Evolutionary conservation across 2,329 filamentous ascomycete species (phyloP).

Genomic region (Cercospora sojina): DNA sequence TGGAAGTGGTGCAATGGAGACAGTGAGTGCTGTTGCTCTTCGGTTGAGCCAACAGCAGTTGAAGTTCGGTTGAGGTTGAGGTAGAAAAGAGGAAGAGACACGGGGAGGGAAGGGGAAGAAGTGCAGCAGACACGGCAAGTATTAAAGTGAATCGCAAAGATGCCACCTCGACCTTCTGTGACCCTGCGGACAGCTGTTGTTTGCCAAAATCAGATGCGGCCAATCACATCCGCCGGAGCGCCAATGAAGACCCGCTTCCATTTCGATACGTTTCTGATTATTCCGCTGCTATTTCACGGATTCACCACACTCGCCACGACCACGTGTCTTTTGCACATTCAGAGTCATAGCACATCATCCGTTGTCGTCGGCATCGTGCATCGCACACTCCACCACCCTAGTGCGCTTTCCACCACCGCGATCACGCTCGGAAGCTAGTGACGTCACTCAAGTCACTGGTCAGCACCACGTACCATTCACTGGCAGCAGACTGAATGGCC

Average conservation of each 20-base stretch:
- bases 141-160: constrained; percentile 1
- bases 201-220: background rate
- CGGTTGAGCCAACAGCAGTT: background rate
- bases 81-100: background rate
- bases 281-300: background rate
- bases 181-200: constrained; percentile 6
- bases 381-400: background rate
- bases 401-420: background rate
- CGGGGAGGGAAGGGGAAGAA: background rate
- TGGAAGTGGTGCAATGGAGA: background rate
- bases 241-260: background rate
- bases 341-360: background rate
- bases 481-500: background rate
- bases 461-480: background rate
- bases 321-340: background rate
- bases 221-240: background rate
- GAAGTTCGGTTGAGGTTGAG: background rate
- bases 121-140: background rate
- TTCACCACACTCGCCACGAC: background rate
- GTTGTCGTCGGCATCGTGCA: background rate
- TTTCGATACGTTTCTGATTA: background rate
- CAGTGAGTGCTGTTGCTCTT: background rate
- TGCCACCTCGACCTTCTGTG: constrained; percentile 3
- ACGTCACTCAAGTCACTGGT: background rate
- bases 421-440: background rate